Conservation (phyloP, 2,329 filamentous ascomycete genomes). For the Cladosporium sp. region DNA sequence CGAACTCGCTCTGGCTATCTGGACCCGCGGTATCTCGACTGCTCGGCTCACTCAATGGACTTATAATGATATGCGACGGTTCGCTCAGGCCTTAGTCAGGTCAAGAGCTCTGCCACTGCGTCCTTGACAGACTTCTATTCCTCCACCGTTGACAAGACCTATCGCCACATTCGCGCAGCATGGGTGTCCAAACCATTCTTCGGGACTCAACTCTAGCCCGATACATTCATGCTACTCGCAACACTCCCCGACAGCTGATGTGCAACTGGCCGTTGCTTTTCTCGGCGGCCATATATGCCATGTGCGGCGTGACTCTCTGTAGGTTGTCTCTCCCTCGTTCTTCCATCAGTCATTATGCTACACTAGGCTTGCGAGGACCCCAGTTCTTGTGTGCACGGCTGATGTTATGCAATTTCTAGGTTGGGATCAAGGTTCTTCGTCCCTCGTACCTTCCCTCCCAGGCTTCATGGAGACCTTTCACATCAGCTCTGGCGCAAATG, state of each 20-base stretch:
- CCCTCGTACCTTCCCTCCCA: slow-evolving; percentile 32
- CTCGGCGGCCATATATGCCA: slow-evolving; percentile 19
- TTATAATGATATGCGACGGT: too few relatives aligned
- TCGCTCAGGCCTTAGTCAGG: too few relatives aligned
- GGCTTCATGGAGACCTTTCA: slow-evolving; percentile 36
- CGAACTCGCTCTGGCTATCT: too few relatives aligned
- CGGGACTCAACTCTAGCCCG: slow-evolving; percentile 16
- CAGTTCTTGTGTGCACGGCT: not conserved
- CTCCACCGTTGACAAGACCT: too few relatives aligned
- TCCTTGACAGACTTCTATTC: too few relatives aligned
- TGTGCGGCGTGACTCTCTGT: slow-evolving; percentile 19
- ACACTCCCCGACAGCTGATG: slow-evolving; percentile 17
- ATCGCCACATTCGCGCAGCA: not conserved
- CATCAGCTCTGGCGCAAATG: slow-evolving; percentile 29
- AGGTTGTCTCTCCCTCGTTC: not conserved
- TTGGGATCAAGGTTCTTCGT: slow-evolving; percentile 33
- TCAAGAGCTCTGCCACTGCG: too few relatives aligned
- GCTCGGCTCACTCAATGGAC: too few relatives aligned
- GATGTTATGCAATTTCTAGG: slow-evolving; percentile 16
- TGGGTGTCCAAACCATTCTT: slow-evolving; percentile 1
- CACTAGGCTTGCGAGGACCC: too few relatives aligned
- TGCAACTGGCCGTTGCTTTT: slow-evolving; percentile 17
- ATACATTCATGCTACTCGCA: slow-evolving; percentile 16
- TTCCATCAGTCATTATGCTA: not conserved
- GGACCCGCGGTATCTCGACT: too few relatives aligned